Conservation (phyloP, 768 basidiomycete genomes). For the Phlegmacium glaucopus region DNA sequence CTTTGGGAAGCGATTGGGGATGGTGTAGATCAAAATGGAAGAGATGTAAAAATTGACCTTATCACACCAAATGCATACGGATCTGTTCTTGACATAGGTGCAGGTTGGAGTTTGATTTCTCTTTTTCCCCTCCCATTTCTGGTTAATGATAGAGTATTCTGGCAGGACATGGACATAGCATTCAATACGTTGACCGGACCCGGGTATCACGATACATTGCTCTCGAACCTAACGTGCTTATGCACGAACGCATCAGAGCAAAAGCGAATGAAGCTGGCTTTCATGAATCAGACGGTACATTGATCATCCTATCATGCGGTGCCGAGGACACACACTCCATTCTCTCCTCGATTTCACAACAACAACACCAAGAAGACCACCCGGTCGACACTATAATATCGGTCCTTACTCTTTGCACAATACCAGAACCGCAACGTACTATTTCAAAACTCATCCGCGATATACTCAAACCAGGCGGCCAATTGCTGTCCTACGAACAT, state of each 20-base stretch:
- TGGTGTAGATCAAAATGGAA: constrained; percentile 40
- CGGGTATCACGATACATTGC: constrained; percentile 66
- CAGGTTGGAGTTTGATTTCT: constrained; percentile 38
- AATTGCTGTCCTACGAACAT: constrained; percentile 69
- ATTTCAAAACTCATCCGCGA: constrained; percentile 44
- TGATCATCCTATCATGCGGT: constrained; percentile 59
- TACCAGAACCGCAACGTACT: constrained; percentile 52
- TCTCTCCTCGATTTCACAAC: constrained; percentile 27
- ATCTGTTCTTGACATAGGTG: constrained; percentile 64
- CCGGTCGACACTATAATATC: constrained; percentile 61
- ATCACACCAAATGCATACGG: constrained; percentile 56
- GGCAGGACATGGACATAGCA: constrained; percentile 61
- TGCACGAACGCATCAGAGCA: constrained; percentile 56
- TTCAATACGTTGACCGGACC: constrained; percentile 52
- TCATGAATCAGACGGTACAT: constrained; percentile 45
- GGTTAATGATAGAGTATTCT: background rate
- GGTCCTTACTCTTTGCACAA: constrained; percentile 61
- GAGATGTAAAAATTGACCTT: constrained; percentile 40
- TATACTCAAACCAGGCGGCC: constrained; percentile 61
- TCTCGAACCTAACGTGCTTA: constrained; percentile 63
- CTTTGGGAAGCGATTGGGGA: constrained; percentile 53
- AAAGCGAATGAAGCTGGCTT: constrained; percentile 51
- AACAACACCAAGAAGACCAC: too few relatives aligned
- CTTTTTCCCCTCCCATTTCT: background rate
- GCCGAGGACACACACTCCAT: constrained; percentile 57